Base-by-base conservation (phyloP, 2,329 filamentous ascomycete species). In the Bipolaris oryzae region DNA sequence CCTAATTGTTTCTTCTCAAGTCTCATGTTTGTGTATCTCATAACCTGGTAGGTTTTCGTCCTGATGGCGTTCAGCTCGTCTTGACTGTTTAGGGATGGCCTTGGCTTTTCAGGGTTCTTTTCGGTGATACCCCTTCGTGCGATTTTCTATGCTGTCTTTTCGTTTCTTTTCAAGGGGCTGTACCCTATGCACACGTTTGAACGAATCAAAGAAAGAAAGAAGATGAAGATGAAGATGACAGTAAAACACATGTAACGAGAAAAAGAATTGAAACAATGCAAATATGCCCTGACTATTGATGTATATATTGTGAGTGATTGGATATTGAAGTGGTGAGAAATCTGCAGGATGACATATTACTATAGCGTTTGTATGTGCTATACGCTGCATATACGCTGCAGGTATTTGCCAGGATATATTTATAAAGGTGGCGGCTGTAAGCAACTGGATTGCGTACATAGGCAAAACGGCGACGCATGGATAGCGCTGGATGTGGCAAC, bases 71-170 rank as follows among this genome's bases (percentile, higher is more conserved):
- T 16, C 31, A 44, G 35, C 53, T 49, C 49, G 25, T 65, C 57
- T 62, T 58, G 55, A 60, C 61, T 50, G 6, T 58, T 38, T n/a
- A 53, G 60, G 52, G 37, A 50, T 28, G 45, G 42, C 42, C 28
- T 52, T 55, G 64, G 62, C 57, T 57, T 62, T 62, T 53, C 60
- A 63, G 60, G 63, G 57, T 62, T 53, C 44, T 58, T 54, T 57
- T 52, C 47, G 49, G 50, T 70, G 67, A 70, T 70, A 70, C 67
- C 67, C 60, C 56, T 39, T 66, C 61, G 62, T 54, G 56, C 51
- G 53, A 58, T 57, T 57, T 55, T 21, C 42, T 58, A 51, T 57
- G 48, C 56, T 56, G 55, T 60, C 46, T 39, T 48, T 49, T 54
- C 33, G 23, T 49, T 48, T 49, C 50, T 39, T 25, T 25, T 41